Evolutionary conservation across 192 early-diverging fungal species (phyloP).

Genomic region (Coemansia sp.): DNA sequence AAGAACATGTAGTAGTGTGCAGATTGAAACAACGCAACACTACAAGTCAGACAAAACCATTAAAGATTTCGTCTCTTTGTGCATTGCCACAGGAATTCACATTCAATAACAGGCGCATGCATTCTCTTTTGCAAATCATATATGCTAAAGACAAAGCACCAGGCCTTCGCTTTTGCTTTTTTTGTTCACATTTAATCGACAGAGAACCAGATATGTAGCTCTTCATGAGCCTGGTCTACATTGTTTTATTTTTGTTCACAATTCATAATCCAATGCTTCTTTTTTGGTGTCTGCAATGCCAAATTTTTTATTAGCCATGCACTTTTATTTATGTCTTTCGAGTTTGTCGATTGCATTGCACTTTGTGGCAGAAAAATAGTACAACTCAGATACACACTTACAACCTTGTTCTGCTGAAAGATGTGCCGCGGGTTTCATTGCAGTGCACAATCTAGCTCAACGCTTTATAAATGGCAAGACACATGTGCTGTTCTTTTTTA

Average conservation of each 20-base stretch:
- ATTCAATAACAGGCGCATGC: not conserved
- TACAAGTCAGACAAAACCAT: not conserved
- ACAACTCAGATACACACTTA: not conserved
- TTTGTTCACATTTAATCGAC: not conserved
- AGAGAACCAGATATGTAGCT: not conserved
- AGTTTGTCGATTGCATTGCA: not conserved
- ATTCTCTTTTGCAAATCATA: slow-evolving; percentile 10
- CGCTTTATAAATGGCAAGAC: not conserved
- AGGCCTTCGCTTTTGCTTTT: not conserved
- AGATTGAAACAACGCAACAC: not conserved
- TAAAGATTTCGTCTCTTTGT: not conserved
- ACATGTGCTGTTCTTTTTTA: not conserved
- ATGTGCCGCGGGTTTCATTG: not conserved
- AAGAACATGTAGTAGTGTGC: not conserved
- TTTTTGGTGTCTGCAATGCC: not conserved
- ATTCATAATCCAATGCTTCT: not conserved
- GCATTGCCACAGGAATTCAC: not conserved
- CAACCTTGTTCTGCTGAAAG: not conserved
- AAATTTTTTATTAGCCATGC: not conserved
- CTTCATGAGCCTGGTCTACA: not conserved
- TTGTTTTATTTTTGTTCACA: not conserved
- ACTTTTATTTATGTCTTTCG: not conserved
- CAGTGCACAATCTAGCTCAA: not conserved
- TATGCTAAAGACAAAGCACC: slow-evolving; percentile 3
- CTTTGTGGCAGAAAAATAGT: not conserved